These are phyloP conservation scores for Myriosclerotinia curreyana DNA, from an alignment of 2,329 filamentous ascomycete genomes.

Conservation along the genomic window DNA sequence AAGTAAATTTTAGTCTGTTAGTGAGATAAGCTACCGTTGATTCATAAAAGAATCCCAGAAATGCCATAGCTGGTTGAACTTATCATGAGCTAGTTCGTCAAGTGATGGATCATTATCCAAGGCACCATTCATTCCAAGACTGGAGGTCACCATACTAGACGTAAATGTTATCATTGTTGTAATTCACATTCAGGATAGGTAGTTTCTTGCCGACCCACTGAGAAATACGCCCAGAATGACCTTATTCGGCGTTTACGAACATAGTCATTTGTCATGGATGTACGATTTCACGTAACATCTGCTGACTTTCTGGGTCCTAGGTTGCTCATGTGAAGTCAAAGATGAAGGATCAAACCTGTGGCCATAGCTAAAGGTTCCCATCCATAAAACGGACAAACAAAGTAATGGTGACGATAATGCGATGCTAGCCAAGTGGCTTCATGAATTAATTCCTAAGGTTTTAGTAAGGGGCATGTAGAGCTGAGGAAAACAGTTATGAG, in stretches of 20 bases:
- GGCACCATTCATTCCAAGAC: slow-evolving; percentile 26
- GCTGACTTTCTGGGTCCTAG: not conserved
- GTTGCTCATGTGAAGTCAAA: slow-evolving; percentile 6
- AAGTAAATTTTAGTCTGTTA: not conserved
- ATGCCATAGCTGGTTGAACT: slow-evolving; percentile 26
- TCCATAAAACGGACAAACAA: not conserved
- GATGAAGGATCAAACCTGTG: slow-evolving; percentile 5
- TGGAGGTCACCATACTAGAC: slow-evolving; percentile 23
- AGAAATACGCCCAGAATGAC: slow-evolving; percentile 29
- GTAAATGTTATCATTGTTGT: not conserved
- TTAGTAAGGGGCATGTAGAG: slow-evolving; percentile 21
- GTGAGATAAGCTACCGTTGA: slow-evolving; percentile 19
- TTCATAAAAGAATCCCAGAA: slow-evolving; percentile 29
- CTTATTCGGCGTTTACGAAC: slow-evolving; percentile 20
- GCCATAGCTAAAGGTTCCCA: not conserved
- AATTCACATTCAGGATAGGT: not conserved
- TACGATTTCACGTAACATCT: not conserved
- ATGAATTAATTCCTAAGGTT: not conserved
- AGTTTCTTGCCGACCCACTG: slow-evolving; percentile 24
- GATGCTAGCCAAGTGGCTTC: not conserved
- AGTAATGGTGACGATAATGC: not conserved
- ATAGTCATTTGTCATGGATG: not conserved
- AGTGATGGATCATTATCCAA: slow-evolving; percentile 7
- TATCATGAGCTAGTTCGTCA: slow-evolving; percentile 25
- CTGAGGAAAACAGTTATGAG: slow-evolving; percentile 26